Evolutionary conservation across 2,329 filamentous ascomycete species (phyloP).

Genomic region (Ceratocystis eucalypticola): DNA sequence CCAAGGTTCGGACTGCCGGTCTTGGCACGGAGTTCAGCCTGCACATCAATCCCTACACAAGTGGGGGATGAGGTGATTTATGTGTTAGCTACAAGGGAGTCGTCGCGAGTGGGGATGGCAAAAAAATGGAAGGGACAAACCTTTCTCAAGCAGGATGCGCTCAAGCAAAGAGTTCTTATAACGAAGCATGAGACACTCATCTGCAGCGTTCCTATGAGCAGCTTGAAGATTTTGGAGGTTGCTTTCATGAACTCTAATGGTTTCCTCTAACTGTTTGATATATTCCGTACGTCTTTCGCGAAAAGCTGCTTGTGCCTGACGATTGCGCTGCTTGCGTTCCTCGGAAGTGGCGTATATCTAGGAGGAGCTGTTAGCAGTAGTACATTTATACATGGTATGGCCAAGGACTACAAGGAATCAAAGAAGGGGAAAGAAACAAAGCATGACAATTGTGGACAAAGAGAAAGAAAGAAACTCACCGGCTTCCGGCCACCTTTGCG

Average conservation of each 20-base stretch:
- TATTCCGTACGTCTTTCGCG: slow-evolving; percentile 95
- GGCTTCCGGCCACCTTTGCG: slow-evolving; percentile 96
- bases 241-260: slow-evolving; percentile 93
- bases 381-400: too few relatives aligned
- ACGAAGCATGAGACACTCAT: slow-evolving; percentile 94
- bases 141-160: slow-evolving; percentile 90
- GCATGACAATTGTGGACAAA: background rate
- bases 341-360: slow-evolving; percentile 98
- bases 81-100: slow-evolving; percentile 14
- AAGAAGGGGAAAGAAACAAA: background rate
- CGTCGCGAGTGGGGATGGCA: background rate
- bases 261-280: slow-evolving; percentile 96
- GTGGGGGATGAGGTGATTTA: background rate
- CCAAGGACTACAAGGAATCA: slow-evolving; percentile 3
- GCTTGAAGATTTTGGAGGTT: slow-evolving; percentile 85
- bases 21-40: slow-evolving; percentile 87
- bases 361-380: background rate
- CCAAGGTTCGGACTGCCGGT: slow-evolving; percentile 72
- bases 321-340: slow-evolving; percentile 92
- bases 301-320: slow-evolving; percentile 94
- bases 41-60: slow-evolving; percentile 74
- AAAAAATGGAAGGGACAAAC: slow-evolving; percentile 33
- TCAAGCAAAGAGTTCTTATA: slow-evolving; percentile 97
- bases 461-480: slow-evolving; percentile 47
- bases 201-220: slow-evolving; percentile 83